Conservation (phyloP, 768 basidiomycete species). For the Macrolepiota albuminosa region DNA sequence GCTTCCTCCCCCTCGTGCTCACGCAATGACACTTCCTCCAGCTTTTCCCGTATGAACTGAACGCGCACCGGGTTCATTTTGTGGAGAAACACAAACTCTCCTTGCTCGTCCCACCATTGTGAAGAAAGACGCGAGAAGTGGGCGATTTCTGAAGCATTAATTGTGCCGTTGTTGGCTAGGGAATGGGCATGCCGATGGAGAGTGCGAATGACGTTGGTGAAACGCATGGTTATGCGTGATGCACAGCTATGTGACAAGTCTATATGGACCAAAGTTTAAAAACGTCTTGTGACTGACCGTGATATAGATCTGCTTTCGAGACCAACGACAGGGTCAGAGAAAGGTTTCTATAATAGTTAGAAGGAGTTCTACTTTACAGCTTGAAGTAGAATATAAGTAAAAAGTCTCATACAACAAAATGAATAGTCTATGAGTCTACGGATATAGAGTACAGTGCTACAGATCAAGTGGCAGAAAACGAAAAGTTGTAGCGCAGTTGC, state of each 20-base stretch:
- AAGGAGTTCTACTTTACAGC: too few relatives aligned
- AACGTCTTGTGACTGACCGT: too few relatives aligned
- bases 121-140: slow-evolving; percentile 80
- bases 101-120: slow-evolving; percentile 88
- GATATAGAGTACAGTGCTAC: too few relatives aligned
- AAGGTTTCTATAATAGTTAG: neutral
- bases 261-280: neutral
- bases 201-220: slow-evolving; percentile 11
- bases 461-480: neutral
- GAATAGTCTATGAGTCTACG: neutral
- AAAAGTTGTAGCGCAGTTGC: neutral
- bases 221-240: slow-evolving; percentile 11
- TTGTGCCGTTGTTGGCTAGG: slow-evolving; percentile 24
- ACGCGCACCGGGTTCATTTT: slow-evolving; percentile 92
- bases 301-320: neutral
- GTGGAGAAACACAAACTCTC: slow-evolving; percentile 86
- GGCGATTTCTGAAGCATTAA: slow-evolving; percentile 72
- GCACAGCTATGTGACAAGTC: neutral
- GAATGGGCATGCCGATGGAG: slow-evolving; percentile 13
- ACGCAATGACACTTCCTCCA: slow-evolving; percentile 49
- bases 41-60: slow-evolving; percentile 75
- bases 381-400: neutral
- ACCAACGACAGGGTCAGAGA: neutral
- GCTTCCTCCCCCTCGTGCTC: slow-evolving; percentile 43
- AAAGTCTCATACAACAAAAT: neutral